These are phyloP conservation scores for Chloris gayana DNA, from an alignment of 176 grass and related monocot genomes.

Conservation along the genomic window DNA sequence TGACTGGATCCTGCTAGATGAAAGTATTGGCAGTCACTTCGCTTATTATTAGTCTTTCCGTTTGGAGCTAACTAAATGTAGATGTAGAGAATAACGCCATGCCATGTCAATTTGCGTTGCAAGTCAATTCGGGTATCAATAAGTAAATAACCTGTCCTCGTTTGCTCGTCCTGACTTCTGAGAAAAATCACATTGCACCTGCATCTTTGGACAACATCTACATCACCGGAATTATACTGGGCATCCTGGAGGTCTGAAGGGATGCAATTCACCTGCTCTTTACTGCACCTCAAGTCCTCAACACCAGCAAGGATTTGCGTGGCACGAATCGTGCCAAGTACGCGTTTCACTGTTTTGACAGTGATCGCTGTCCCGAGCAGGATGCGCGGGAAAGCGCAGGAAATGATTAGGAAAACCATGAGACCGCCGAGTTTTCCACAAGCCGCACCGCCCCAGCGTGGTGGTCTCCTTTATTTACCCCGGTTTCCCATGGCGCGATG, in stretches of 20 bases:
- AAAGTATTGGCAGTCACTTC: too few relatives aligned
- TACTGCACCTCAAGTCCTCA: background rate
- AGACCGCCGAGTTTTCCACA: conserved; percentile 29
- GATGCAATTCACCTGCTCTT: conserved; percentile 21
- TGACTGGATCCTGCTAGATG: too few relatives aligned
- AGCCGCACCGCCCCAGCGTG: conserved; percentile 26
- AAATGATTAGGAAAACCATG: conserved; percentile 48
- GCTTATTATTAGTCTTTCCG: too few relatives aligned
- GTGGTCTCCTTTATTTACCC: conserved; percentile 30
- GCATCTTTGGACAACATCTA: background rate
- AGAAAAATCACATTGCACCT: too few relatives aligned
- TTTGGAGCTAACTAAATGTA: too few relatives aligned
- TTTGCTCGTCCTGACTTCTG: too few relatives aligned
- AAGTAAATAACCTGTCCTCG: too few relatives aligned
- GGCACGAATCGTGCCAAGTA: background rate
- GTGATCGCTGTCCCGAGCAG: conserved; percentile 1
- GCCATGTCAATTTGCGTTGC: too few relatives aligned
- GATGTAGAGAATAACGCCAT: too few relatives aligned
- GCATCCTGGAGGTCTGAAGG: background rate
- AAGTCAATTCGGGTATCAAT: too few relatives aligned
- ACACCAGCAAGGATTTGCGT: conserved; percentile 17
- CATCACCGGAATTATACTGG: background rate
- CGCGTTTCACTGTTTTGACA: background rate
- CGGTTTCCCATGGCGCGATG: conserved; percentile 8
- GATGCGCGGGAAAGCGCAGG: conserved; percentile 34